These are phyloP conservation scores for Boletus tomentosulus DNA, from an alignment of 768 basidiomycete genomes.

Conservation along the genomic window DNA sequence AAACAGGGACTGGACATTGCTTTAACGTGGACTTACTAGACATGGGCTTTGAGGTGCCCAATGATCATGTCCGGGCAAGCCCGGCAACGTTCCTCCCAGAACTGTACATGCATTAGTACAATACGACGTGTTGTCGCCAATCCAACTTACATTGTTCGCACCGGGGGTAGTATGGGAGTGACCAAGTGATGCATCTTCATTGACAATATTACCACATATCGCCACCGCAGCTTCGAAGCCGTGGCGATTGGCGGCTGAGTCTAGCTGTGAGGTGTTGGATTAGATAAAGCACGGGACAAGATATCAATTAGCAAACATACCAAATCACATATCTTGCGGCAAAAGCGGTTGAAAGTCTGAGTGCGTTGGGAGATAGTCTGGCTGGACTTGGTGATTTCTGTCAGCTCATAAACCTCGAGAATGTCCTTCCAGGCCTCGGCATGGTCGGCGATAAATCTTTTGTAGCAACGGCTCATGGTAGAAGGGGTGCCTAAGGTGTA, in stretches of 20 bases:
- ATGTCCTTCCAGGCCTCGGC: background rate
- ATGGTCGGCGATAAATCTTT: background rate
- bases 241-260: background rate
- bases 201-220: background rate
- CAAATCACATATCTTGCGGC: too few relatives aligned
- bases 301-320: too few relatives aligned
- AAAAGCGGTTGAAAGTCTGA: background rate
- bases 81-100: background rate
- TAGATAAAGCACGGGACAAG: too few relatives aligned
- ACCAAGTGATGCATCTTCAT: background rate
- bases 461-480: background rate
- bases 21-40: background rate
- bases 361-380: background rate
- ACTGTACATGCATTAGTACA: background rate
- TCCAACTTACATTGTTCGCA: background rate
- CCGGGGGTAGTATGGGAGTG: background rate
- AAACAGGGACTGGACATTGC: too few relatives aligned
- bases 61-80: background rate
- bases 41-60: background rate
- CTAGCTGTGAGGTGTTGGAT: too few relatives aligned
- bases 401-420: background rate
- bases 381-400: background rate
- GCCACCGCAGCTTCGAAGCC: background rate
- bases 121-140: background rate
- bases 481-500: background rate